Evolutionary conservation across 495 filamentous ascomycete species (phyloP).

Genomic region (Trichoderma erinaceum): DNA sequence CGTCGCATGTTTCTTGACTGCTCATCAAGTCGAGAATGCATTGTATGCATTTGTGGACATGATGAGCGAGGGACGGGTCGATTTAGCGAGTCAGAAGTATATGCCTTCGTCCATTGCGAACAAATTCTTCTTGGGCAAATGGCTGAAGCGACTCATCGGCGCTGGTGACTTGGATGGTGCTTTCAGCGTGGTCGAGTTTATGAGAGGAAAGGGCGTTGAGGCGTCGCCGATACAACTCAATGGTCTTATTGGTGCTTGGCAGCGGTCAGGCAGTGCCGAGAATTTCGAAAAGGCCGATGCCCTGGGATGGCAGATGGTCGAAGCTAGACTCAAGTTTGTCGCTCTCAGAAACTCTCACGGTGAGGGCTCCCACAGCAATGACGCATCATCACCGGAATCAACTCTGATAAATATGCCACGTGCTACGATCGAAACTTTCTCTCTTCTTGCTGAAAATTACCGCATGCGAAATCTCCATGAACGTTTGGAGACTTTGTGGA

Average conservation of each 20-base stretch:
- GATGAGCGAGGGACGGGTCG: conserved; percentile 60
- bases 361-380: conserved; percentile 15
- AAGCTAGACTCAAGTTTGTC: conserved; percentile 55
- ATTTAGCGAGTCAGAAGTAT: conserved; percentile 34
- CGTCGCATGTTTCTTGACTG: conserved; percentile 54
- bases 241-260: conserved; percentile 67
- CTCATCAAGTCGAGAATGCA: conserved; percentile 54
- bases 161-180: conserved; percentile 64
- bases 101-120: conserved; percentile 61
- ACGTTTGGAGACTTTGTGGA: conserved; percentile 51
- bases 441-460: conserved; percentile 66
- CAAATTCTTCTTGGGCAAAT: conserved; percentile 74
- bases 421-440: conserved; percentile 72
- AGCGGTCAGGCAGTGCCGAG: conserved; percentile 50
- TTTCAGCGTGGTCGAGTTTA: conserved; percentile 58
- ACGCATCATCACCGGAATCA: background rate
- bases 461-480: conserved; percentile 51
- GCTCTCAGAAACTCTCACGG: conserved; percentile 33
- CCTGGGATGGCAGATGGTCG: conserved; percentile 72
- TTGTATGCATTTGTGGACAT: conserved; percentile 75
- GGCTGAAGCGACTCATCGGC: conserved; percentile 74
- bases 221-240: conserved; percentile 67
- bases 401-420: conserved; percentile 21
- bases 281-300: conserved; percentile 58
- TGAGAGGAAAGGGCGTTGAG: conserved; percentile 57